A percentile compares a stretch with the other conserved stretches of the same genome.
Conservation (phyloP, 1,139 yeast species). For the Pichia sp. region DNA sequence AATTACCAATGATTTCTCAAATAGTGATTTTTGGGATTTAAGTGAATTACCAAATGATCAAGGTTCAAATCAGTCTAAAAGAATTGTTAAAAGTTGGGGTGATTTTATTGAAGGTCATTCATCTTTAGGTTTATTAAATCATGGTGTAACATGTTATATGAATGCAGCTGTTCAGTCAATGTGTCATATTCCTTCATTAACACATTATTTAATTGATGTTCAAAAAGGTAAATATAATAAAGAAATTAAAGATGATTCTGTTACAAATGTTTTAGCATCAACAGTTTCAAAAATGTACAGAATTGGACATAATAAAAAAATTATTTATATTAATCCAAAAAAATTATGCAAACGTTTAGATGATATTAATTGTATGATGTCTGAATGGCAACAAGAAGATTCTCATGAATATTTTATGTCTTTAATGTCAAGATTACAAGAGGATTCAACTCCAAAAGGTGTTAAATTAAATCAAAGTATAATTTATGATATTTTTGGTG, state of each 20-base stretch:
- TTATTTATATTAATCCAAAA: conserved; percentile 61
- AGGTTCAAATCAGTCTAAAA: conserved; percentile 52
- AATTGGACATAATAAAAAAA: conserved; percentile 32
- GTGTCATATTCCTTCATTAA: conserved; percentile 85
- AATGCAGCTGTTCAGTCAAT: conserved; percentile 90
- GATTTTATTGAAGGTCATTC: conserved; percentile 34
- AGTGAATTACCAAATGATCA: conserved; percentile 49
- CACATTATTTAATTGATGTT: conserved; percentile 71
- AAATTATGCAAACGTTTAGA: conserved; percentile 64
- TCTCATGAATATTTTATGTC: conserved; percentile 97
- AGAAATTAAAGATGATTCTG: conserved; percentile 50
- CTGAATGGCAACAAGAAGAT: conserved; percentile 96
- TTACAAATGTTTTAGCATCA: conserved; percentile 67
- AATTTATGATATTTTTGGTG: conserved; percentile 90
- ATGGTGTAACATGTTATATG: conserved; percentile 95
- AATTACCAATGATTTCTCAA: conserved; percentile 17
- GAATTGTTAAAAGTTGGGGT: conserved; percentile 61
- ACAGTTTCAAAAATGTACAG: conserved; percentile 66
- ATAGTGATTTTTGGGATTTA: conserved; percentile 41
- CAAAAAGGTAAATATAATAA: conserved; percentile 43
- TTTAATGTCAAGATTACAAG: conserved; percentile 78
- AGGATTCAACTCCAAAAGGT: conserved; percentile 88
- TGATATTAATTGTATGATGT: conserved; percentile 93
- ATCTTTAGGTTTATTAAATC: conserved; percentile 80
- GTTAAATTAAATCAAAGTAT: conserved; percentile 73